A percentile compares a stretch with the other conserved stretches of the same genome.
These are phyloP conservation scores for Xylaria arbuscula DNA, from an alignment of 2,329 filamentous ascomycete genomes.

Conservation along the genomic window DNA sequence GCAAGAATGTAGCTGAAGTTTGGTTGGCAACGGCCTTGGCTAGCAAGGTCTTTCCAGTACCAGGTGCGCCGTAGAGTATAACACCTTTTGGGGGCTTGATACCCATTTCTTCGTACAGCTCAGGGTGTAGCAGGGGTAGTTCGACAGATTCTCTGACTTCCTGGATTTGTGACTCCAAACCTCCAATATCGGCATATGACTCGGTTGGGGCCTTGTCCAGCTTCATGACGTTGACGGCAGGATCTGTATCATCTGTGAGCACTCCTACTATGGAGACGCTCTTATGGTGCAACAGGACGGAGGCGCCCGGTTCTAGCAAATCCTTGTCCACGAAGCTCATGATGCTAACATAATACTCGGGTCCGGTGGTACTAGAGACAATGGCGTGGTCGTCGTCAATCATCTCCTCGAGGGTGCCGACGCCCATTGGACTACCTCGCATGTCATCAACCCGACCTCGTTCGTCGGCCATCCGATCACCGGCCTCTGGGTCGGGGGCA, in stretches of 20 bases:
- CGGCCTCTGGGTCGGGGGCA: constrained; percentile 76
- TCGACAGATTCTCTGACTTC: constrained; percentile 98
- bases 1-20: constrained; percentile 97
- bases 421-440: constrained; percentile 98
- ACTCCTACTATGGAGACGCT: constrained; percentile 98
- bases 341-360: constrained; percentile 99
- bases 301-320: constrained; percentile 93
- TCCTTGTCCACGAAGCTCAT: constrained; percentile 99
- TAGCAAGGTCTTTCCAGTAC: constrained; percentile 94
- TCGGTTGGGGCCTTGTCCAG: constrained; percentile 98
- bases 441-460: constrained; percentile 96
- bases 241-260: constrained; percentile 94
- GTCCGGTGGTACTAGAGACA: constrained; percentile 95
- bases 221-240: constrained; percentile 98
- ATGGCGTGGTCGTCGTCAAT: constrained; percentile 99
- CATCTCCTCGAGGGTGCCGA: constrained; percentile 96
- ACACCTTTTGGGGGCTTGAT: constrained; percentile 99
- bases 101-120: constrained; percentile 99
- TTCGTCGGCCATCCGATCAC: constrained; percentile 92
- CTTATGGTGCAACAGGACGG: constrained; percentile 96
- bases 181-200: constrained; percentile 98
- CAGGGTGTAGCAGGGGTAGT: constrained; percentile 91
- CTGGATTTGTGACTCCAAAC: constrained; percentile 93
- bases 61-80: constrained; percentile 96
- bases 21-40: constrained; percentile 98